These are phyloP conservation scores for Harrya chromipes DNA, from an alignment of 768 basidiomycete species.

Conservation along the genomic window DNA sequence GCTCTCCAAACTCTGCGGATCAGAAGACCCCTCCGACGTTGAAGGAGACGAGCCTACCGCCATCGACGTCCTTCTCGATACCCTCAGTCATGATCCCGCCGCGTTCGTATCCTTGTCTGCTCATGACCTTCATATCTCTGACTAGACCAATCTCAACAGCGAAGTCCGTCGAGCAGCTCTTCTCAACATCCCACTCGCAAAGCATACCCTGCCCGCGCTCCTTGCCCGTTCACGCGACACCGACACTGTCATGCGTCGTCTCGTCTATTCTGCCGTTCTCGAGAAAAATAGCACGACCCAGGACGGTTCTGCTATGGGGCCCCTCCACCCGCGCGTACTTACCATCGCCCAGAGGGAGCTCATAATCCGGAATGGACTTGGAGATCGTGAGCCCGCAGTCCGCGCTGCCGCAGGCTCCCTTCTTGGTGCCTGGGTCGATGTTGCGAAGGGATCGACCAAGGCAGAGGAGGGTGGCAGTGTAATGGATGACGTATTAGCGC, in stretches of 20 bases:
- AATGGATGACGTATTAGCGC: conserved; percentile 40
- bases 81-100: conserved; percentile 68
- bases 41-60: conserved; percentile 46
- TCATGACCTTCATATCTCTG: not conserved
- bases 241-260: conserved; percentile 70
- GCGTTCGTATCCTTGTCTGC: conserved; percentile 48
- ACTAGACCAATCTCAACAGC: conserved; percentile 36
- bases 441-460: conserved; percentile 36
- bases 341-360: conserved; percentile 71
- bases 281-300: conserved; percentile 36
- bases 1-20: conserved; percentile 69
- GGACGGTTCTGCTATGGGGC: conserved; percentile 41
- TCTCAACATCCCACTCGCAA: conserved; percentile 61
- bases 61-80: conserved; percentile 61
- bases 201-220: conserved; percentile 57
- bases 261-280: conserved; percentile 64
- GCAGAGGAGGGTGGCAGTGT: conserved; percentile 37
- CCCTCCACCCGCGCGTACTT: conserved; percentile 62
- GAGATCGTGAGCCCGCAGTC: conserved; percentile 78
- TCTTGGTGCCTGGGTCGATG: conserved; percentile 73
- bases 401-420: conserved; percentile 69
- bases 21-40: conserved; percentile 60
- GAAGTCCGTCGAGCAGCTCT: conserved; percentile 85
- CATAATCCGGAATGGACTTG: conserved; percentile 78
- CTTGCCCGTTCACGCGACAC: conserved; percentile 78